Evolutionary conservation across 306 rosid species (phyloP).

Genomic region (Citrullus colocynthis): DNA sequence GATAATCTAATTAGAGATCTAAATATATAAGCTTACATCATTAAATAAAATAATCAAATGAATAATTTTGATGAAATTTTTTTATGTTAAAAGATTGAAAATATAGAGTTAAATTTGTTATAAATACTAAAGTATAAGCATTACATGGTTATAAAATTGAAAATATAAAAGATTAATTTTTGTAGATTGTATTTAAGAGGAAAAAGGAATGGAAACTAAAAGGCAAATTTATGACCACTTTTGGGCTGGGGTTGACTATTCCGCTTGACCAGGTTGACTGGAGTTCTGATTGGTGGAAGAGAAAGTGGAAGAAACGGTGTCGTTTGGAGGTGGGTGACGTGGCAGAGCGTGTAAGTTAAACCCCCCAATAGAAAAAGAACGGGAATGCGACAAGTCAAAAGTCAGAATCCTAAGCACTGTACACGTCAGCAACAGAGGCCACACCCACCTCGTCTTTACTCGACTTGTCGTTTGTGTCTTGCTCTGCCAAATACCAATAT

Average conservation of each 20-base stretch:
- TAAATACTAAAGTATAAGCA: no score
- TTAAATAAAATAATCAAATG: no score
- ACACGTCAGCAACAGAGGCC: constrained; percentile 31
- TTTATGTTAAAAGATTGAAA: no score
- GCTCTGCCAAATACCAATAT: neutral
- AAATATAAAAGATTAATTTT: no score
- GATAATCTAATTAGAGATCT: no score
- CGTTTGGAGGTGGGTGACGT: neutral
- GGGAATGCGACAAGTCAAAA: constrained; percentile 17
- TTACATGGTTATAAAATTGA: no score
- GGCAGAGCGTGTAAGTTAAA: neutral
- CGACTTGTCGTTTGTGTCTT: constrained; percentile 18
- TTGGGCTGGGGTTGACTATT: neutral
- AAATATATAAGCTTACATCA: no score
- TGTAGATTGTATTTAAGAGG: no score
- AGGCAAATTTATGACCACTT: neutral
- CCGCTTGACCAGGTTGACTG: neutral
- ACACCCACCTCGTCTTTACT: constrained; percentile 25
- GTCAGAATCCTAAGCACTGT: constrained; percentile 41
- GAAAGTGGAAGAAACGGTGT: neutral
- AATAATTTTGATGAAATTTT: no score
- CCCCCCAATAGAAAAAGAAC: neutral
- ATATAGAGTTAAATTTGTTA: no score
- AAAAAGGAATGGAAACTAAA: neutral
- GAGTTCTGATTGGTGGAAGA: neutral